These are phyloP conservation scores for Plasmodium billcollinsi DNA, from an alignment of 169 alveolate genomes.

Conservation along the genomic window DNA sequence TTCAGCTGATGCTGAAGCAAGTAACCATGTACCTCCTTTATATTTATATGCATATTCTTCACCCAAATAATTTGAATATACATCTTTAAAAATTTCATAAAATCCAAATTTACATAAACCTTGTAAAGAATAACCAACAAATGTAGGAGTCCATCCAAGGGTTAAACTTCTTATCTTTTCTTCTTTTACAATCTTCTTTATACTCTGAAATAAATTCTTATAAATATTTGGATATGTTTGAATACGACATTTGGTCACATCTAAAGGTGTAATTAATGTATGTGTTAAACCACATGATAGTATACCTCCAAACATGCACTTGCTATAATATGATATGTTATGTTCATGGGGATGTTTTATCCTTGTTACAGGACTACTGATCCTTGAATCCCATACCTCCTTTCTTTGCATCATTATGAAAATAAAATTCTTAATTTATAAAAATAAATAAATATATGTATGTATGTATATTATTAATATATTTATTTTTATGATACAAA, in stretches of 20 bases:
- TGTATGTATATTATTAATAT: too few relatives aligned
- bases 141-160: slow-evolving; percentile 98
- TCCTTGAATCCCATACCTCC: slow-evolving; percentile 80
- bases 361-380: slow-evolving; percentile 80
- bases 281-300: slow-evolving; percentile 98
- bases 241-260: slow-evolving; percentile 96
- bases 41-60: slow-evolving; percentile 89
- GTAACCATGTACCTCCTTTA: slow-evolving; percentile 95
- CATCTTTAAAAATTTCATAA: slow-evolving; percentile 98
- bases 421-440: background rate
- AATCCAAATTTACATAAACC: slow-evolving; percentile 98
- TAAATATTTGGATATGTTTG: slow-evolving; percentile 94
- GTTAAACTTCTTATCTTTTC: slow-evolving; percentile 94
- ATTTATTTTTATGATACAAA: too few relatives aligned
- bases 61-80: slow-evolving; percentile 90
- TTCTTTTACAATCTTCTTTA: slow-evolving; percentile 84
- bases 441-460: background rate
- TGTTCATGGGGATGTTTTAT: slow-evolving; percentile 82
- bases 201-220: slow-evolving; percentile 88
- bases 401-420: slow-evolving; percentile 25
- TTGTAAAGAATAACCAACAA: slow-evolving; percentile 96
- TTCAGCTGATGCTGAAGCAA: slow-evolving; percentile 99
- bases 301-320: slow-evolving; percentile 97
- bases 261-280: slow-evolving; percentile 96
- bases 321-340: slow-evolving; percentile 90